Conservation (phyloP, 2,329 filamentous ascomycete species). For the Sarocladiaceae sp. region DNA sequence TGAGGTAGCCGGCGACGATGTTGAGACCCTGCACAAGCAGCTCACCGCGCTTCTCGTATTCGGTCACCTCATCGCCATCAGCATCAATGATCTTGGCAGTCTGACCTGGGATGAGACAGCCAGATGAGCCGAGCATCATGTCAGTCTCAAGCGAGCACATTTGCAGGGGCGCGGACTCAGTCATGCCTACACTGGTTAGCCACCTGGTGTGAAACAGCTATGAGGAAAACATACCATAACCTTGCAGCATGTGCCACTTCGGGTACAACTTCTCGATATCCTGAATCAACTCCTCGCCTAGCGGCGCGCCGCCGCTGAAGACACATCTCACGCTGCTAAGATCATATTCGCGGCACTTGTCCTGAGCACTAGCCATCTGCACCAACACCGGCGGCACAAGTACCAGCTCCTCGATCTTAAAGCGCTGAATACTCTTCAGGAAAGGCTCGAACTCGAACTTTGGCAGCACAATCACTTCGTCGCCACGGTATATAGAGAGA, state of each 20-base stretch:
- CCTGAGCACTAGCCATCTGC: conserved; percentile 58
- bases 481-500: conserved; percentile 60
- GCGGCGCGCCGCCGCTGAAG: conserved; percentile 69
- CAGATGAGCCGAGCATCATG: conserved; percentile 64
- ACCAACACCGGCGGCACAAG: conserved; percentile 77
- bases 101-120: conserved; percentile 58
- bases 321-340: conserved; percentile 58
- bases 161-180: conserved; percentile 69
- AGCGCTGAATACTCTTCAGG: conserved; percentile 58
- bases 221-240: conserved; percentile 55
- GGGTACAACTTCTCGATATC: conserved; percentile 58
- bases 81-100: conserved; percentile 60
- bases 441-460: conserved; percentile 69
- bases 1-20: conserved; percentile 69
- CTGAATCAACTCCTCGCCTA: conserved; percentile 62
- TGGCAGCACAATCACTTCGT: conserved; percentile 64
- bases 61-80: conserved; percentile 65
- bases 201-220: neutral
- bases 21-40: conserved; percentile 66
- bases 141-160: conserved; percentile 54
- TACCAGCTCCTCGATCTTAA: conserved; percentile 61
- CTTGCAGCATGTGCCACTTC: conserved; percentile 60
- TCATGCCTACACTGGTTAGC: conserved; percentile 48
- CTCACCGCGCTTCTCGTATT: conserved; percentile 61
- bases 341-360: conserved; percentile 57